Evolutionary conservation across 495 filamentous ascomycete genomes (phyloP).

Genomic region (Hypoxylon subgilvum): DNA sequence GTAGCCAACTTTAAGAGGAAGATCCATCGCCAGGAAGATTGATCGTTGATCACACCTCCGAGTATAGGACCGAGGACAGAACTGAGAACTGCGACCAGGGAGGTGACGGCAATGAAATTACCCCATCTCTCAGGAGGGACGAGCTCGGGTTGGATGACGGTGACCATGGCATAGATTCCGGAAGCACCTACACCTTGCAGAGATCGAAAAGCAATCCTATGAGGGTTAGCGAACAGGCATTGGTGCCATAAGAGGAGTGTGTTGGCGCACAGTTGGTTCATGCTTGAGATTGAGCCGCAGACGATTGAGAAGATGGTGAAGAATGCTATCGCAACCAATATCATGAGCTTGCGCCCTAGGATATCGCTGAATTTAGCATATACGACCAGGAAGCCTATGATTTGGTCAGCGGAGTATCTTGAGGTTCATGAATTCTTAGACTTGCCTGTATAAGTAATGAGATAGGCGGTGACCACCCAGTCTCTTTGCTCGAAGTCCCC

Average conservation of each 20-base stretch:
- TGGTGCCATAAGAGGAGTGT: not conserved
- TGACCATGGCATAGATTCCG: slow-evolving; percentile 59
- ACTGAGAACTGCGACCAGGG: slow-evolving; percentile 53
- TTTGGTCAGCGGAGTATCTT: not conserved
- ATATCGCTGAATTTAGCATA: slow-evolving; percentile 60
- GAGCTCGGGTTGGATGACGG: slow-evolving; percentile 55
- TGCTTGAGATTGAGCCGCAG: slow-evolving; percentile 54
- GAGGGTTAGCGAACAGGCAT: slow-evolving; percentile 35
- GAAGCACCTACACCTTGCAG: slow-evolving; percentile 63
- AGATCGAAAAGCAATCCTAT: slow-evolving; percentile 59
- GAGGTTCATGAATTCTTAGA: not conserved
- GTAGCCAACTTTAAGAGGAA: slow-evolving; percentile 47
- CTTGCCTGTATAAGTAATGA: slow-evolving; percentile 63
- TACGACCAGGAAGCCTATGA: slow-evolving; percentile 56
- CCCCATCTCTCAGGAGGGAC: slow-evolving; percentile 53
- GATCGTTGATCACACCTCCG: slow-evolving; percentile 49
- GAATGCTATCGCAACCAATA: slow-evolving; percentile 51
- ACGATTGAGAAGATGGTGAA: slow-evolving; percentile 60
- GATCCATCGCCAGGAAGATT: slow-evolving; percentile 49
- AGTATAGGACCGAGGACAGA: slow-evolving; percentile 52
- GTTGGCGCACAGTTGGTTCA: slow-evolving; percentile 54
- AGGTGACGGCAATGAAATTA: slow-evolving; percentile 54
- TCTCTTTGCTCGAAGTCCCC: slow-evolving; percentile 54
- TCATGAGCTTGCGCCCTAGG: slow-evolving; percentile 55
- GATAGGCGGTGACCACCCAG: slow-evolving; percentile 65